phyloP scores from a whole-genome alignment of 2,329 filamentous ascomycete species.

The Apiospora rasikravindrae region DNA sequence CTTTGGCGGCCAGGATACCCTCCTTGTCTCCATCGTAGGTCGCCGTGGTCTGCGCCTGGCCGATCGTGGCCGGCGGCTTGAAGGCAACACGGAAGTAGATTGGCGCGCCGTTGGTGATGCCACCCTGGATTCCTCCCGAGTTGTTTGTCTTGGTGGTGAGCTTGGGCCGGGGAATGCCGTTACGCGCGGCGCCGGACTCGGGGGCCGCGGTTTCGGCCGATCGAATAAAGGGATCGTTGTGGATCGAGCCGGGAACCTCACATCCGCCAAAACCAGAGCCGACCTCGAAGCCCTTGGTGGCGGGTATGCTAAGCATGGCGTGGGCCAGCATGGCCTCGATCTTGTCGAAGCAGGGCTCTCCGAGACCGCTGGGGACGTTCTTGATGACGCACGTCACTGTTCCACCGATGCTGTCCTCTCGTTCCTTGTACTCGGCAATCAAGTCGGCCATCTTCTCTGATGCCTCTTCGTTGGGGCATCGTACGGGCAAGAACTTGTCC shows the following conservation, averaged over 20 bases:
- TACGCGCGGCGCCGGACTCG: slow-evolving; percentile 48
- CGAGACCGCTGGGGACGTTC: slow-evolving; percentile 82
- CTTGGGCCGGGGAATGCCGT: slow-evolving; percentile 58
- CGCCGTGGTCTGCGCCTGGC: slow-evolving; percentile 82
- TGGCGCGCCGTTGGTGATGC: slow-evolving; percentile 89
- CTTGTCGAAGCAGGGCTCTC: slow-evolving; percentile 96
- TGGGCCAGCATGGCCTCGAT: slow-evolving; percentile 90
- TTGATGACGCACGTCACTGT: slow-evolving; percentile 94
- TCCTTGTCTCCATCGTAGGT: slow-evolving; percentile 74
- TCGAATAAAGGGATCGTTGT: slow-evolving; percentile 87
- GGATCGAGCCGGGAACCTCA: slow-evolving; percentile 83
- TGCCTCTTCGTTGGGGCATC: slow-evolving; percentile 75
- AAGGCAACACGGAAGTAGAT: slow-evolving; percentile 96
- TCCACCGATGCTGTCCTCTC: slow-evolving; percentile 88
- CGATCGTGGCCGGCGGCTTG: slow-evolving; percentile 94
- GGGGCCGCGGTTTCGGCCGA: slow-evolving; percentile 52
- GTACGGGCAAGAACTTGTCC: slow-evolving; percentile 82
- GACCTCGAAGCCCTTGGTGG: slow-evolving; percentile 94
- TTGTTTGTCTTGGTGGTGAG: slow-evolving; percentile 93
- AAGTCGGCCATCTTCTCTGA: slow-evolving; percentile 75
- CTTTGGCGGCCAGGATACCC: slow-evolving; percentile 87
- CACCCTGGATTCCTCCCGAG: slow-evolving; percentile 92
- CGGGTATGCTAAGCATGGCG: slow-evolving; percentile 93
- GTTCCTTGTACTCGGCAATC: slow-evolving; percentile 79
- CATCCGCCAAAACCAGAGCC: slow-evolving; percentile 90